Conservation (phyloP, 192 early-diverging fungal species). For the Backusella morwellensis region DNA sequence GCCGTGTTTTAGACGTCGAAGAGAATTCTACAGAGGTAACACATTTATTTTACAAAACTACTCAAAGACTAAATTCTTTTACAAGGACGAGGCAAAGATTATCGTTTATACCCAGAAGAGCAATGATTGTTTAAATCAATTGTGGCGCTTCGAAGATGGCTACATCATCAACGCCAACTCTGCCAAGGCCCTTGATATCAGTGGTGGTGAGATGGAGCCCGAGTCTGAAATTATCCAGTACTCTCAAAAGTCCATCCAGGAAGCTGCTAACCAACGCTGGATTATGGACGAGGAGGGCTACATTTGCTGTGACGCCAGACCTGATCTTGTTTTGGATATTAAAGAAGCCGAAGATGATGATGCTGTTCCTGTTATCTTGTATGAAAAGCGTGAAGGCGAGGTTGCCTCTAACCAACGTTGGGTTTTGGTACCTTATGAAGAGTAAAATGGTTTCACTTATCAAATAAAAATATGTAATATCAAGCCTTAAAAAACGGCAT, state of each 20-base stretch:
- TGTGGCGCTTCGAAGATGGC: slow-evolving; percentile 18
- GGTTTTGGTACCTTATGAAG: slow-evolving; percentile 3
- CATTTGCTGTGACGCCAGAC: slow-evolving; percentile 9
- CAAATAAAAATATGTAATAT: too few relatives aligned
- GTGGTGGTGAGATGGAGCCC: slow-evolving; percentile 17
- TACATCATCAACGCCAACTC: slow-evolving; percentile 23
- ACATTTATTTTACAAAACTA: neutral
- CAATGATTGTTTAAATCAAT: slow-evolving; percentile 6
- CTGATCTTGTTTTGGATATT: slow-evolving; percentile 24
- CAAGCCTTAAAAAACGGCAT: neutral
- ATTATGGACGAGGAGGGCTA: slow-evolving; percentile 19
- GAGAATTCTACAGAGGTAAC: slow-evolving; percentile 16
- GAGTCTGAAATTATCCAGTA: slow-evolving; percentile 18
- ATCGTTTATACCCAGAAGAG: slow-evolving; percentile 22
- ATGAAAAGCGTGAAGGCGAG: slow-evolving; percentile 17
- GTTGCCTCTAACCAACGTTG: slow-evolving; percentile 28
- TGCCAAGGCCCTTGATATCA: slow-evolving; percentile 29
- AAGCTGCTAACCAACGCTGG: slow-evolving; percentile 21
- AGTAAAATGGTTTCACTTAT: neutral
- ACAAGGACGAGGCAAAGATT: slow-evolving; percentile 16
- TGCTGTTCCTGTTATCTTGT: slow-evolving; percentile 20
- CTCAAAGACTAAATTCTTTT: neutral
- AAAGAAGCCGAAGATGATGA: slow-evolving; percentile 17
- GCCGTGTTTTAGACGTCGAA: slow-evolving; percentile 25
- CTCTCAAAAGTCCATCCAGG: slow-evolving; percentile 7